Base-by-base conservation (phyloP, 805 yeast genomes). In the Dipodascus geniculatus region DNA sequence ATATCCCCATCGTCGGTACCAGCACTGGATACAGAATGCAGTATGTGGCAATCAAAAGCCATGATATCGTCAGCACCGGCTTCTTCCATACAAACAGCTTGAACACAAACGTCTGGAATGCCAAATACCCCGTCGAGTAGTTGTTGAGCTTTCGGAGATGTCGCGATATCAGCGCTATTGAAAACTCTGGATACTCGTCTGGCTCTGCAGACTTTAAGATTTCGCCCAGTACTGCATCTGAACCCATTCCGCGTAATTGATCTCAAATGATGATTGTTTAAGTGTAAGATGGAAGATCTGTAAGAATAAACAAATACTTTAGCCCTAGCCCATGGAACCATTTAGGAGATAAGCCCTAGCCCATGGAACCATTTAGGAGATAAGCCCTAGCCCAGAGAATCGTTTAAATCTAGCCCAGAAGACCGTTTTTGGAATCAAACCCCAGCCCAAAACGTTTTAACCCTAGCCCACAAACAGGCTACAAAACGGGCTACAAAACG, bases 11-110 rank as follows among this genome's bases (percentile, higher is more conserved):
- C 1, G 81, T 73, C 38, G 85, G 66, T 14, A 87, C 70, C 51
- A 85, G 67, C 63, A 81, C 81, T 0, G 96, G 96, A 69, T 85
- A 77, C 38, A 83, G 66, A 60, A 93, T 85, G 1, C 82, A 70
- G 56, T 80, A 73, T 0, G 96, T 82, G 58, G 84, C 81, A 0
- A 80, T 57, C 3, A 83, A 69, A 53, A 87, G 67, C 22, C 71
- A 64, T 0, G 83, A 71, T 3, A 89, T 58, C 0, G 96, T 89
- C 56, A 80, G 75, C 0, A 85, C 72, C 0, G 95, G 90, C 23
- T 75, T 72, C 55, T 80, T 79, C 97, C 97, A 90, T 2, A 86
- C 77, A 23, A 87, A 55, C 0, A 85, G 63, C 51, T 79, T 77
- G 6, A 82, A 71, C 0, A 83, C 44, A 1, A 81, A 79, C 58